A percentile compares a stretch with the other conserved stretches of the same genome.
phyloP scores from a whole-genome alignment of 2,329 filamentous ascomycete genomes.

The Penicillium sumatraense region DNA sequence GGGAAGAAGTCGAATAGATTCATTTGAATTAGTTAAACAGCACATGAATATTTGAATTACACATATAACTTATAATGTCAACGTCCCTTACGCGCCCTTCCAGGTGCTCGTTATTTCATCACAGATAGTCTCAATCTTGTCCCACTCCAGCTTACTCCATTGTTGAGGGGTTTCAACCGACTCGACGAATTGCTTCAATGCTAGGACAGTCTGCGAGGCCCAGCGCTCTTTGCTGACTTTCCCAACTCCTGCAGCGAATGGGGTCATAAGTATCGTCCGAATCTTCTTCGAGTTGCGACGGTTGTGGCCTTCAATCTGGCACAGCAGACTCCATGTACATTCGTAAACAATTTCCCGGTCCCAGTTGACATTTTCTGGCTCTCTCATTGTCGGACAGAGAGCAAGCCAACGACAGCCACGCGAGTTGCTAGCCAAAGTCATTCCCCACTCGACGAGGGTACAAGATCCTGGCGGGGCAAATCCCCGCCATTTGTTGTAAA shows the following conservation, averaged over 20 bases:
- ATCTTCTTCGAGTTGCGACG: slow-evolving; percentile 39
- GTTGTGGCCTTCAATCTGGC: slow-evolving; percentile 56
- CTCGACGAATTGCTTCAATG: slow-evolving; percentile 58
- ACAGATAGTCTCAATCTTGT: slow-evolving; percentile 35
- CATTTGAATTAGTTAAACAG: too few relatives aligned
- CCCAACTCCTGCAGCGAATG: slow-evolving; percentile 56
- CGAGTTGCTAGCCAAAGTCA: slow-evolving; percentile 32
- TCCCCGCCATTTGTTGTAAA: slow-evolving; percentile 56
- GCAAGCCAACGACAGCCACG: slow-evolving; percentile 53
- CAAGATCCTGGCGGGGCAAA: slow-evolving; percentile 58
- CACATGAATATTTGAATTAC: not conserved
- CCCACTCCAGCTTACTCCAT: slow-evolving; percentile 50
- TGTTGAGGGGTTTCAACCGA: slow-evolving; percentile 48
- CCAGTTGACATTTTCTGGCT: slow-evolving; percentile 52
- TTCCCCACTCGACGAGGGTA: slow-evolving; percentile 46
- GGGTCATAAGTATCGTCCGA: slow-evolving; percentile 55
- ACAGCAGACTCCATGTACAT: slow-evolving; percentile 58
- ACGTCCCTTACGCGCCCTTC: not conserved
- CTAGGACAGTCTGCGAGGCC: slow-evolving; percentile 56
- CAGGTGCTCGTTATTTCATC: slow-evolving; percentile 22
- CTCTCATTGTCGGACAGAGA: slow-evolving; percentile 60
- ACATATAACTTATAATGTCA: too few relatives aligned
- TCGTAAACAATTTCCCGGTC: slow-evolving; percentile 60
- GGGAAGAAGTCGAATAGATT: too few relatives aligned
- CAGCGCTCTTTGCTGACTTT: slow-evolving; percentile 52